Conservation (phyloP, 2,329 filamentous ascomycete species). For the Epichloe gansuensis region DNA sequence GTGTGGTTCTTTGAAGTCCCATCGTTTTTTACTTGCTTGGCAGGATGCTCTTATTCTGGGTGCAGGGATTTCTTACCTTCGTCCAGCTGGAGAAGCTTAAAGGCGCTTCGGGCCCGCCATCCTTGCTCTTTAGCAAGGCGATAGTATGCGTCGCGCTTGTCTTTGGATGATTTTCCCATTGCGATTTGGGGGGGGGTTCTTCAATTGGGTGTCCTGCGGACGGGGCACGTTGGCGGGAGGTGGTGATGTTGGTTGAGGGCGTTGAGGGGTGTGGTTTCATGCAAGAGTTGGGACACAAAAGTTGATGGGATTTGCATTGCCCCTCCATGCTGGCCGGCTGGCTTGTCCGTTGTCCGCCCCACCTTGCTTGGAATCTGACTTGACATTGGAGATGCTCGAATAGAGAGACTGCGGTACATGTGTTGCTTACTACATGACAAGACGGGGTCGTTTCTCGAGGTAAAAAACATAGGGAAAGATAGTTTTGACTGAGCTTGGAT, state of each 20-base stretch:
- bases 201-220: neutral
- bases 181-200: slow-evolving; percentile 5
- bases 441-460: no score
- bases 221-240: neutral
- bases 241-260: neutral
- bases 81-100: slow-evolving; percentile 93
- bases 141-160: slow-evolving; percentile 97
- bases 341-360: neutral
- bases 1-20: no score
- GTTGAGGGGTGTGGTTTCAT: no score
- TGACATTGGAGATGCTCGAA: no score
- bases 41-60: neutral
- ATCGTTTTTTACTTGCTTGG: no score
- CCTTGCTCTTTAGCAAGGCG: slow-evolving; percentile 96
- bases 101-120: slow-evolving; percentile 90
- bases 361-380: no score
- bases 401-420: no score
- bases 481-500: no score
- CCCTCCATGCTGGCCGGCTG: neutral
- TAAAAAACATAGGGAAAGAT: neutral
- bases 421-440: no score
- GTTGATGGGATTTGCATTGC: neutral
- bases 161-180: slow-evolving; percentile 97
- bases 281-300: neutral
- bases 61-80: slow-evolving; percentile 36